These are phyloP conservation scores for Hyaloscypha bicolor DNA, from an alignment of 495 filamentous ascomycete species.

Conservation along the genomic window DNA sequence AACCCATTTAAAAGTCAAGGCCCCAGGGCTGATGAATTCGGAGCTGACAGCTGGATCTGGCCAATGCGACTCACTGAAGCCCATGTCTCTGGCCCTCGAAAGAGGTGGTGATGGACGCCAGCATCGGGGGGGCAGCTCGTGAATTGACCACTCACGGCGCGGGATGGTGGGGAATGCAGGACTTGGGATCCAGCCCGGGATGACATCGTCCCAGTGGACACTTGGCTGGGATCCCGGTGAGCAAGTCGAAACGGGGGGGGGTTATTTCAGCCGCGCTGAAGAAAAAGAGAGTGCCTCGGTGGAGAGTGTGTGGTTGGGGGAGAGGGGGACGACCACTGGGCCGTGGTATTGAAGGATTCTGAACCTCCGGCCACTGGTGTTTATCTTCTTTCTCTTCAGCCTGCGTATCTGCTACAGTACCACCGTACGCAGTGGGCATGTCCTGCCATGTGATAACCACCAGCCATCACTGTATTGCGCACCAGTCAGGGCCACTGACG, in stretches of 20 bases:
- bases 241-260: not conserved
- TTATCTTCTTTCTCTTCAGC: not conserved
- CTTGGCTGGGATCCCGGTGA: not conserved
- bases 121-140: not conserved
- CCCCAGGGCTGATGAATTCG: conserved; percentile 14
- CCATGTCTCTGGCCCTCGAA: conserved; percentile 4
- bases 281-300: not conserved
- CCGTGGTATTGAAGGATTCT: not conserved
- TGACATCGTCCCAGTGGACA: not conserved
- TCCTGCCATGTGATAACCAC: no score
- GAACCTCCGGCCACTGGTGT: not conserved
- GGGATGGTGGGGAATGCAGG: not conserved
- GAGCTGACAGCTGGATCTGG: not conserved
- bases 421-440: no score
- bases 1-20: not conserved
- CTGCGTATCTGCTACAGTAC: no score
- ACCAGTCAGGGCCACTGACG: no score
- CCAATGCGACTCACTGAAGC: not conserved
- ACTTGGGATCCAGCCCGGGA: not conserved
- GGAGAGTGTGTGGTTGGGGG: not conserved
- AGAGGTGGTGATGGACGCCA: not conserved
- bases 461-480: no score
- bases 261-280: not conserved
- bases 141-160: conserved; percentile 15
- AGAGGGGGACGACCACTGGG: not conserved